These are phyloP conservation scores for Aspergillus viridinutans DNA, from an alignment of 2,329 filamentous ascomycete genomes.

Conservation along the genomic window DNA sequence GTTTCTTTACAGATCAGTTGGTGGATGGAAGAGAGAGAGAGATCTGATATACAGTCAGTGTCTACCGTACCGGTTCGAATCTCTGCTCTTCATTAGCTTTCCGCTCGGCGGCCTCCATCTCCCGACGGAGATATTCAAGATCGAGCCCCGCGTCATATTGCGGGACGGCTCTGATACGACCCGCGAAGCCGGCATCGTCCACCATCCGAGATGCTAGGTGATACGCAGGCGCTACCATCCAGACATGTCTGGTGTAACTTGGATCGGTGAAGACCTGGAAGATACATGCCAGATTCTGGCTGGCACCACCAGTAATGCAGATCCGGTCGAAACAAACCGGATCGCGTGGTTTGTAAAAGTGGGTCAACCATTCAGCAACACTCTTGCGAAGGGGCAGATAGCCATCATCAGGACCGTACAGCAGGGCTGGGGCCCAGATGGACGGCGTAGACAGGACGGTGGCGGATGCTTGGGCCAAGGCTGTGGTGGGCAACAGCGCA, in stretches of 20 bases:
- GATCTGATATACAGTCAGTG: background rate
- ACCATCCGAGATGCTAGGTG: conserved; percentile 83
- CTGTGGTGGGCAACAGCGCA: conserved; percentile 60
- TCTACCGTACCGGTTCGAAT: conserved; percentile 39
- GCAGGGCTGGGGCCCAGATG: conserved; percentile 60
- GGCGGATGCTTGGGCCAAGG: conserved; percentile 59
- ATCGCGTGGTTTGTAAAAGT: conserved; percentile 52
- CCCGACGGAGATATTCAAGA: conserved; percentile 54
- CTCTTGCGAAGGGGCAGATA: conserved; percentile 64
- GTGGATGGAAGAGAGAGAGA: background rate
- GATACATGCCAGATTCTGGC: conserved; percentile 73
- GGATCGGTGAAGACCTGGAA: conserved; percentile 79
- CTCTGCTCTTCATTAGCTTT: conserved; percentile 37
- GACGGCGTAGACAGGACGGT: conserved; percentile 58
- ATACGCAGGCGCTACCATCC: conserved; percentile 79
- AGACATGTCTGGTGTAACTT: conserved; percentile 67
- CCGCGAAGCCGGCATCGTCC: conserved; percentile 70
- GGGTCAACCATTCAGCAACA: conserved; percentile 66
- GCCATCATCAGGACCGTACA: conserved; percentile 76
- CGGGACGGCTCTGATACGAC: conserved; percentile 63
- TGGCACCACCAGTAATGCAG: conserved; percentile 79
- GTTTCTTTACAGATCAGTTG: conserved; percentile 35
- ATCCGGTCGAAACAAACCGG: conserved; percentile 57
- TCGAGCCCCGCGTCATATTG: conserved; percentile 78
- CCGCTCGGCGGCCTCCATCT: conserved; percentile 49